Conservation (phyloP, 495 filamentous ascomycete genomes). For the Talaromyces proteolyticus region DNA sequence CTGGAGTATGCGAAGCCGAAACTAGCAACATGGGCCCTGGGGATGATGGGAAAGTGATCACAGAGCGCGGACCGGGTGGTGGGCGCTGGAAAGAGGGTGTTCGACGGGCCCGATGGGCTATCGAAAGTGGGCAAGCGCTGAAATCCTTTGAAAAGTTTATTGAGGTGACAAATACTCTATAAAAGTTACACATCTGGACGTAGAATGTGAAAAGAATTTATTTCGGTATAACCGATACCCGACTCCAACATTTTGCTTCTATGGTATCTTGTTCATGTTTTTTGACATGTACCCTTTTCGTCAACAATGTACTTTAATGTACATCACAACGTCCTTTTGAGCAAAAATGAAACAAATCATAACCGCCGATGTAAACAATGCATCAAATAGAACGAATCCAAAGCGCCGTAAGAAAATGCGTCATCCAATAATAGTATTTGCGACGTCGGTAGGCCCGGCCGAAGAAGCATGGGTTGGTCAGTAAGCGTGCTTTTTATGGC, state of each 20-base stretch:
- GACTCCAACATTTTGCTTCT: neutral
- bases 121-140: conserved; percentile 76
- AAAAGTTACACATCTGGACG: neutral
- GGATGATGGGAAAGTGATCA: conserved; percentile 66
- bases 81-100: conserved; percentile 92
- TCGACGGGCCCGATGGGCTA: conserved; percentile 73
- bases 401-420: conserved; percentile 2
- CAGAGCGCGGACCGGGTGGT: conserved; percentile 74
- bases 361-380: neutral
- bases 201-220: neutral
- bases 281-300: neutral
- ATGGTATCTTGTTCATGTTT: neutral
- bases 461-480: neutral
- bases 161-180: conserved; percentile 43
- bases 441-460: neutral
- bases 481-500: neutral
- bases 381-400: neutral
- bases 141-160: conserved; percentile 66
- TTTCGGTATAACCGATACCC: neutral
- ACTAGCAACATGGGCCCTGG: conserved; percentile 70
- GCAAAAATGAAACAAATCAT: no score
- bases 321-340: neutral
- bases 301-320: neutral
- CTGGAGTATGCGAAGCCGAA: conserved; percentile 82
- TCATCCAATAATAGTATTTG: neutral